Evolutionary conservation across 495 filamentous ascomycete species (phyloP).

Genomic region (Sabuloglossum arenarium): DNA sequence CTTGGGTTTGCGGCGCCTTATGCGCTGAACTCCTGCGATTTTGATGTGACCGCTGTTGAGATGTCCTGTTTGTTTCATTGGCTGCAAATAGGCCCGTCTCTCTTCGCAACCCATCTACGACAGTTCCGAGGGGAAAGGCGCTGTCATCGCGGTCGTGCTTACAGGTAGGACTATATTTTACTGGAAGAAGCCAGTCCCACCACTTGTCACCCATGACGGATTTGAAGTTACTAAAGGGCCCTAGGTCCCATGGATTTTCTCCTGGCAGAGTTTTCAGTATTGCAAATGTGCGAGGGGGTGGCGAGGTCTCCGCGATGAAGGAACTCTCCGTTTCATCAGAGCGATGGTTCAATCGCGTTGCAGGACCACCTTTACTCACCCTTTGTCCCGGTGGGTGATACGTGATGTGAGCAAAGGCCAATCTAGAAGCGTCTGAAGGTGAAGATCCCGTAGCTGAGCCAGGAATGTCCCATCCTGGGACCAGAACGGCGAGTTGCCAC

Average conservation of each 20-base stretch:
- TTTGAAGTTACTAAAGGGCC: slow-evolving; percentile 42
- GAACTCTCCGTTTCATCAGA: slow-evolving; percentile 6
- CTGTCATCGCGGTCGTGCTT: slow-evolving; percentile 26
- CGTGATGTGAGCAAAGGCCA: background rate
- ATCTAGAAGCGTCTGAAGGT: background rate
- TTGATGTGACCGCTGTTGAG: background rate
- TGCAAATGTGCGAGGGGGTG: slow-evolving; percentile 40
- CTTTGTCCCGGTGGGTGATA: background rate
- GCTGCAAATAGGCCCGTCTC: slow-evolving; percentile 14
- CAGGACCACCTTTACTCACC: background rate
- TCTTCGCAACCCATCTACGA: slow-evolving; percentile 26
- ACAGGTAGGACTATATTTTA: slow-evolving; percentile 42
- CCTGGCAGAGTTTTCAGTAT: slow-evolving; percentile 51
- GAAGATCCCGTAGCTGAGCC: slow-evolving; percentile 5
- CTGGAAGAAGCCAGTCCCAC: slow-evolving; percentile 53
- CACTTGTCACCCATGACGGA: slow-evolving; percentile 51
- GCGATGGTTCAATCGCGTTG: background rate
- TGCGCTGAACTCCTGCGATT: slow-evolving; percentile 3
- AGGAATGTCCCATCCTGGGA: slow-evolving; percentile 19
- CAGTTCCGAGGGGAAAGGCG: slow-evolving; percentile 27
- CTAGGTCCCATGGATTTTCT: slow-evolving; percentile 64
- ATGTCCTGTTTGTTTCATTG: background rate
- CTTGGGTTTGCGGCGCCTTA: slow-evolving; percentile 3
- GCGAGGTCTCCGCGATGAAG: background rate
- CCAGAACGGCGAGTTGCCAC: slow-evolving; percentile 56